A percentile compares a stretch with the other conserved stretches of the same genome.
phyloP scores from a whole-genome alignment of 106 monocot species.

The Dioscorea alata region DNA sequence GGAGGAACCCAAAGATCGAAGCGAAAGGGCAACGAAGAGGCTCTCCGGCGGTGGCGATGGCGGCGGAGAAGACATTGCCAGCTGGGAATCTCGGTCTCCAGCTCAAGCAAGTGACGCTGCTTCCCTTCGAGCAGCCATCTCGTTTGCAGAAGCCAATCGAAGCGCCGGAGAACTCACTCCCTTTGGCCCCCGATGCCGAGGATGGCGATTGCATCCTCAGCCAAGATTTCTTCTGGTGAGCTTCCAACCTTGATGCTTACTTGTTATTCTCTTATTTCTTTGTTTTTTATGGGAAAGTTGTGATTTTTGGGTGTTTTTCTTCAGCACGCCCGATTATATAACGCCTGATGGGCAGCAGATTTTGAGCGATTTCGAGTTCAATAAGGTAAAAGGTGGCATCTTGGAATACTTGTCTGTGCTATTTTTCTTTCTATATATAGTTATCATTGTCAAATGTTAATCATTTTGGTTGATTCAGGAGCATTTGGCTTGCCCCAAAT shows the following conservation, averaged over 20 bases:
- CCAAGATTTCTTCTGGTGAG: constrained; percentile 91
- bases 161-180: not conserved
- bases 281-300: not conserved
- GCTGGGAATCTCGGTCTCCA: constrained; percentile 35
- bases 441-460: not conserved
- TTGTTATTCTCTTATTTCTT: not conserved
- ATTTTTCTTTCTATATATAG: too few relatives aligned
- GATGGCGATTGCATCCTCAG: constrained; percentile 70
- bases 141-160: constrained; percentile 48
- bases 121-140: constrained; percentile 12
- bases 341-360: constrained; percentile 71
- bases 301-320: constrained; percentile 9
- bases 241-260: not conserved
- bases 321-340: constrained; percentile 93
- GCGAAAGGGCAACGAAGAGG: not conserved
- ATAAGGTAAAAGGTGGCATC: constrained; percentile 38
- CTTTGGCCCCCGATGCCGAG: constrained; percentile 5
- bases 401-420: not conserved
- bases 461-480: constrained; percentile 40
- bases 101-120: constrained; percentile 35
- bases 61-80: constrained; percentile 12
- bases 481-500: constrained; percentile 61
- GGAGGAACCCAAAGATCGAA: constrained; percentile 9
- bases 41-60: constrained; percentile 1
- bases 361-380: constrained; percentile 35